Base-by-base conservation (phyloP, 441 rosid species). In the Breynia disticha region DNA sequence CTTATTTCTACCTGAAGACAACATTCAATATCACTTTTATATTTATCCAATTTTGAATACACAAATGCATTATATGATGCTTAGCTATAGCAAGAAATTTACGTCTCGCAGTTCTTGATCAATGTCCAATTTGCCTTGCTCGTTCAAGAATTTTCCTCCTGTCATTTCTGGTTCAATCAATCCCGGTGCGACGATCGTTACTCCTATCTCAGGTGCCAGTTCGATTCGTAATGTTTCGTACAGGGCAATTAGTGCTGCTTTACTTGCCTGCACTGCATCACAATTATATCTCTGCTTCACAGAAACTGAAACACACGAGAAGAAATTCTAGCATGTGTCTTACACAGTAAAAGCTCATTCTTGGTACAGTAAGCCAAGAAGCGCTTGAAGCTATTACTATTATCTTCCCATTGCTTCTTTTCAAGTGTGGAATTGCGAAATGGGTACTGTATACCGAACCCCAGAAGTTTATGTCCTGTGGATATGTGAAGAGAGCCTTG, bases 391-490 rank as follows among this genome's bases (percentile, higher is more conserved):
- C 73, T 8, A 78, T 69, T 2, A 59, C 89, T 21, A 79, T 35
- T 12, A 81, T 76, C 67, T 62, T 77, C 19, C 87, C 79, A 52
- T 57, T 71, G 64, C 63, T 72, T 60, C 46, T 69, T 66, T 63
- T 84, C 0, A 80, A 60, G 60, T 76, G 68, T 4, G 72, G 82
- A 64, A 64, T 63, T 22, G 86, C 86, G 15, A 68, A 79, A 52
- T 61, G 62, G 5, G 83, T 61, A 41, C 78, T 46, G 17, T 68
- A 75, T 1, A 74, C 79, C 1, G 90, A 67, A 37, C 86, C 86
- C 79, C 84, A 80, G 69, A 84, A 82, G 54, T 79, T 80, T 11
- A 78, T 74, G 37, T 78, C 75, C 91, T 69, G 17, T 44, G 52
- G 1, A 28, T 9, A 28, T 28, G 35, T 28, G 8, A 28, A 28